Percentiles rank a stretch among this genome's conserved stretches.
These are phyloP conservation scores for Alternaria sp. DNA, from an alignment of 2,329 filamentous ascomycete species.

Conservation along the genomic window DNA sequence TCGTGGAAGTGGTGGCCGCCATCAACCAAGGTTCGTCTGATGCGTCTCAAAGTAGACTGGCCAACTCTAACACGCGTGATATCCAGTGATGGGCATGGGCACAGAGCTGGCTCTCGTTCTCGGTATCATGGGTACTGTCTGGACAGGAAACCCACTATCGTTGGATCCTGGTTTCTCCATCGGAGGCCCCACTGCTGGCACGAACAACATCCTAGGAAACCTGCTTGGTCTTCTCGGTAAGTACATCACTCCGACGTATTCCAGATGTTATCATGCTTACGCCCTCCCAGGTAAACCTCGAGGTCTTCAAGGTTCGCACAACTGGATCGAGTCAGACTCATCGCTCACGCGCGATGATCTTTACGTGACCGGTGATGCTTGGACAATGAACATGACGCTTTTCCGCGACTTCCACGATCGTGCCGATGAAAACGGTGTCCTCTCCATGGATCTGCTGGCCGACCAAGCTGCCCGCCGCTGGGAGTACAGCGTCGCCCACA, in stretches of 20 bases:
- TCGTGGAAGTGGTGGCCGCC: constrained; percentile 51
- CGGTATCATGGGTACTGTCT: constrained; percentile 56
- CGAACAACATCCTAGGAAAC: constrained; percentile 51
- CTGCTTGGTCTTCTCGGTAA: constrained; percentile 51
- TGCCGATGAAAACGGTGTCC: constrained; percentile 18
- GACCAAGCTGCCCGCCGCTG: constrained; percentile 50
- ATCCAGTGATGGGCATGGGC: constrained; percentile 54
- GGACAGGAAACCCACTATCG: constrained; percentile 59
- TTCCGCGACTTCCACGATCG: constrained; percentile 54
- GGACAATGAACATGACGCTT: constrained; percentile 51
- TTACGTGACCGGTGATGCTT: constrained; percentile 48
- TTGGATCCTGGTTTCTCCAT: constrained; percentile 60
- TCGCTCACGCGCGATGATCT: constrained; percentile 54
- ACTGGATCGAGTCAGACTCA: constrained; percentile 52
- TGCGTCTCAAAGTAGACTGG: not conserved
- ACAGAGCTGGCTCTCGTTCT: constrained; percentile 48
- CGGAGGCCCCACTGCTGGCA: constrained; percentile 46
- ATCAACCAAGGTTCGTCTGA: constrained; percentile 48
- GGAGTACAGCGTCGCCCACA: constrained; percentile 56
- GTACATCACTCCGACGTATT: constrained; percentile 30
- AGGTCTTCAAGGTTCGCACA: constrained; percentile 54
- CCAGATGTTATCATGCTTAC: constrained; percentile 15
- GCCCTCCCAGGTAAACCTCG: constrained; percentile 46
- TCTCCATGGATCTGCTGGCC: constrained; percentile 23
- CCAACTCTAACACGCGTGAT: not conserved